phyloP scores from a whole-genome alignment of 345 rosid genomes.

The Linum usitatissimum region DNA sequence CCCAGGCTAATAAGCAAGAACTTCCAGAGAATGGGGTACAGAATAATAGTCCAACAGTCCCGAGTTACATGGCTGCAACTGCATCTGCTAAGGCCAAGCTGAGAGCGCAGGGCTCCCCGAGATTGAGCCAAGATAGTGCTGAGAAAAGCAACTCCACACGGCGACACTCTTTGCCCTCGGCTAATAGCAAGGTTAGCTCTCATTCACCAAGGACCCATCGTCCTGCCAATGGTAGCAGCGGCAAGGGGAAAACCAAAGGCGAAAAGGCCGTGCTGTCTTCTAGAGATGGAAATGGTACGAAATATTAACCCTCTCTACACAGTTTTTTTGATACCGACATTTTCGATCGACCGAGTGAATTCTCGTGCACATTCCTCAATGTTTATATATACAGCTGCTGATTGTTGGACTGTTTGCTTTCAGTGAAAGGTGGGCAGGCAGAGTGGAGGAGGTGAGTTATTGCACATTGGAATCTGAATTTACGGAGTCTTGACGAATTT shows the following conservation, averaged over 20 bases:
- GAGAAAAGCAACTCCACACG: slow-evolving; percentile 48
- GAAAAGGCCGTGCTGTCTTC: slow-evolving; percentile 42
- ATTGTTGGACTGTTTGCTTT: slow-evolving; percentile 17
- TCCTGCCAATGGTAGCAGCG: slow-evolving; percentile 35
- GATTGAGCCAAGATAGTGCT: slow-evolving; percentile 42
- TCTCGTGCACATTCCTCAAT: not conserved
- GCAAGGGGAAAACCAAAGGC: slow-evolving; percentile 46
- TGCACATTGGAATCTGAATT: not conserved
- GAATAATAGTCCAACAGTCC: slow-evolving; percentile 43
- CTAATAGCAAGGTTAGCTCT: slow-evolving; percentile 51
- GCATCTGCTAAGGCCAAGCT: slow-evolving; percentile 86
- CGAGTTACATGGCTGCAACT: slow-evolving; percentile 93
- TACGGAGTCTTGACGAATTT: slow-evolving; percentile 10
- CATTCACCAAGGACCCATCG: slow-evolving; percentile 71
- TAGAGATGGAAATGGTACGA: slow-evolving; percentile 55
- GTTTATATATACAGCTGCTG: not conserved
- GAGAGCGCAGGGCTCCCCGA: slow-evolving; percentile 69
- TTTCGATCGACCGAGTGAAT: not conserved
- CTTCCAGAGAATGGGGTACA: slow-evolving; percentile 51
- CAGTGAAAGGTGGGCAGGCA: slow-evolving; percentile 45
- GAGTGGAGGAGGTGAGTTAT: slow-evolving; percentile 49
- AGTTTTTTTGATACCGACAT: not conserved
- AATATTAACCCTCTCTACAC: slow-evolving; percentile 1
- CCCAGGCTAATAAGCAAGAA: slow-evolving; percentile 39
- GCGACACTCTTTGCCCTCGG: slow-evolving; percentile 65